These are phyloP conservation scores for Dioscorea zingiberensis DNA, from an alignment of 106 monocot genomes.

Conservation along the genomic window DNA sequence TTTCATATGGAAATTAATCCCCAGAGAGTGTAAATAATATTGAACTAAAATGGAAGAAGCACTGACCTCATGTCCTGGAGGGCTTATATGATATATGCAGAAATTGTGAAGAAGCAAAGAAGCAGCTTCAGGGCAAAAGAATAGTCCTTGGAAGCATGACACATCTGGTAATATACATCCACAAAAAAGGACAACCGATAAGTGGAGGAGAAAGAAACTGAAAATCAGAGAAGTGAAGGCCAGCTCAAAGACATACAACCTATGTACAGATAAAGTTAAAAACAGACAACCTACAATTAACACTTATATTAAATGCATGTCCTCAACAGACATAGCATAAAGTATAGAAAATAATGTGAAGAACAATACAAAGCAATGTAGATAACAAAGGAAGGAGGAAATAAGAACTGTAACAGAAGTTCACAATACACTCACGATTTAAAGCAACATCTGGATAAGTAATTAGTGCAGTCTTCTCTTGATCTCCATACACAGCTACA, in stretches of 20 bases:
- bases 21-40: not conserved
- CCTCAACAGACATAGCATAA: no score
- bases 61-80: conserved; percentile 89
- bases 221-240: no score
- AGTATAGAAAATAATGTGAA: no score
- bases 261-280: no score
- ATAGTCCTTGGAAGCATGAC: conserved; percentile 87
- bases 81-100: conserved; percentile 83
- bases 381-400: no score
- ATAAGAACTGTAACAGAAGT: no score
- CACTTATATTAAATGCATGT: no score
- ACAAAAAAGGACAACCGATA: no score
- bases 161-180: conserved; percentile 37
- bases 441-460: conserved; percentile 70
- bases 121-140: conserved; percentile 65
- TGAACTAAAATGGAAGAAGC: not conserved
- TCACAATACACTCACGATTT: conserved; percentile 30
- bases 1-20: not conserved
- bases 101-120: conserved; percentile 83
- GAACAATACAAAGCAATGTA: no score
- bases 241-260: no score
- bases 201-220: no score
- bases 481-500: conserved; percentile 59
- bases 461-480: conserved; percentile 52
- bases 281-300: no score